Percentiles rank a stretch among this genome's conserved stretches.
Conservation (phyloP, 805 yeast species). For the Wickerhamomyces bisporus region DNA sequence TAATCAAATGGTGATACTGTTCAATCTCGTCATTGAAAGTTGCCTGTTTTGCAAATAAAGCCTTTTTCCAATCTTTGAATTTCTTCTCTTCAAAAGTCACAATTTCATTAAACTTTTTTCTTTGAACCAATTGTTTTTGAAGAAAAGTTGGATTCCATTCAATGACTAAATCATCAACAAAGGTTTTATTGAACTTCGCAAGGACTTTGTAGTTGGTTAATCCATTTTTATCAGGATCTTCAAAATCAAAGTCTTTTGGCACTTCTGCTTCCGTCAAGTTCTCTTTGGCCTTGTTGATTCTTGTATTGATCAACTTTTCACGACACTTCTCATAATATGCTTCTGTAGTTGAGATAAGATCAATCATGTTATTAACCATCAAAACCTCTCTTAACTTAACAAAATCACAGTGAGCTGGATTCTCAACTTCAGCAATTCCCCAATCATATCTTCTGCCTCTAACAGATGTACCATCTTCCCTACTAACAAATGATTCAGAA, state of each 20-base stretch:
- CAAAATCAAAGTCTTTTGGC: constrained; percentile 18
- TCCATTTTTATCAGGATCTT: constrained; percentile 25
- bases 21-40: constrained; percentile 51
- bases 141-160: constrained; percentile 44
- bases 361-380: constrained; percentile 68
- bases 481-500: constrained; percentile 45
- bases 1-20: constrained; percentile 32
- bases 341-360: constrained; percentile 72
- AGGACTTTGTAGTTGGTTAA: constrained; percentile 35
- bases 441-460: constrained; percentile 77
- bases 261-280: constrained; percentile 6
- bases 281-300: constrained; percentile 29
- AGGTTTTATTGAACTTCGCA: constrained; percentile 29
- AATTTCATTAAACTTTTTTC: constrained; percentile 37
- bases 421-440: constrained; percentile 86
- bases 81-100: constrained; percentile 47
- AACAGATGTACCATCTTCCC: constrained; percentile 43
- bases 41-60: constrained; percentile 50
- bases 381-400: constrained; percentile 55
- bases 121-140: constrained; percentile 38
- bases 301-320: constrained; percentile 45
- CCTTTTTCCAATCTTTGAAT: constrained; percentile 59
- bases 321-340: constrained; percentile 70
- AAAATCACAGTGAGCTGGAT: constrained; percentile 75
- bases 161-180: constrained; percentile 34